Conservation (phyloP, 202 grass and related monocot species). For the Bolboschoenoplectus hybrid region DNA sequence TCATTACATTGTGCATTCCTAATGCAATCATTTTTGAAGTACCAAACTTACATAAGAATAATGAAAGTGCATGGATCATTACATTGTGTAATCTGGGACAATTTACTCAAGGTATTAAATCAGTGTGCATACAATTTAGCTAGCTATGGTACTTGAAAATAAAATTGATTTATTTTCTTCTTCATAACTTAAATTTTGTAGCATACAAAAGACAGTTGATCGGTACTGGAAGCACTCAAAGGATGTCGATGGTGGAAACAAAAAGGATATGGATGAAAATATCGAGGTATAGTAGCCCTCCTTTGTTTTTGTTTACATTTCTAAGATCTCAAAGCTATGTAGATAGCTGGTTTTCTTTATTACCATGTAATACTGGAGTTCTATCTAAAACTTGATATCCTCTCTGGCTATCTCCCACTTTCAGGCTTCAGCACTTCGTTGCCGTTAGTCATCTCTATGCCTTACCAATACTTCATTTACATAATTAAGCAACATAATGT, state of each 20-base stretch:
- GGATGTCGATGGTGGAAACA: slow-evolving; percentile 38
- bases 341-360: background rate
- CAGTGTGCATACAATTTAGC: background rate
- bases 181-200: slow-evolving; percentile 23
- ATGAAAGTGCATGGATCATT: background rate
- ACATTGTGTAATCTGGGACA: background rate
- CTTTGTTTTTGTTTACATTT: background rate
- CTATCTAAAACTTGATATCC: background rate
- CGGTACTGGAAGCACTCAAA: slow-evolving; percentile 59
- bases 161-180: background rate
- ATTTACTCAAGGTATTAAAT: background rate
- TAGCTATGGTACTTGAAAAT: background rate
- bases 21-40: background rate
- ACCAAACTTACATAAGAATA: background rate
- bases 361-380: background rate
- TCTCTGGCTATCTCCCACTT: background rate
- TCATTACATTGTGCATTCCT: background rate
- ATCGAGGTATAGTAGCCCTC: slow-evolving; percentile 39
- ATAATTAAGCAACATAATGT: background rate
- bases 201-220: slow-evolving; percentile 66
- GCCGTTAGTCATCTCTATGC: background rate
- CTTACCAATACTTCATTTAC: background rate
- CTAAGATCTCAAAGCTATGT: background rate
- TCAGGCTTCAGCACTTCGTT: background rate
- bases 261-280: slow-evolving; percentile 38